phyloP scores from a whole-genome alignment of 2,329 filamentous ascomycete species.

The Cladosporium halotolerans region DNA sequence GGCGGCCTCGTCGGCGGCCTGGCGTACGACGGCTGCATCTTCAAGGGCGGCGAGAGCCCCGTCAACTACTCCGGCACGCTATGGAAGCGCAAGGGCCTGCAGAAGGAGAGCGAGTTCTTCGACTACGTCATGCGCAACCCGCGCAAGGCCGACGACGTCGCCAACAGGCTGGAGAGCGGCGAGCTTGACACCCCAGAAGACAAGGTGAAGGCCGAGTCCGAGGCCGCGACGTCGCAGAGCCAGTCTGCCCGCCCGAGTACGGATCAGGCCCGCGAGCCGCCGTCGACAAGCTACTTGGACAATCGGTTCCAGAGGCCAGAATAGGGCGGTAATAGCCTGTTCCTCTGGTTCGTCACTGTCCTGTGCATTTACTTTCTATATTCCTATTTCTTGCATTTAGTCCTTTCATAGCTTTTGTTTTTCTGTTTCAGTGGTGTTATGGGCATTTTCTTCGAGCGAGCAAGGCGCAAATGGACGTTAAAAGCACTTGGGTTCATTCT shows the following conservation, averaged over 20 bases:
- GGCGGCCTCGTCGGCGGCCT: slow-evolving; percentile 41
- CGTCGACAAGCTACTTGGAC: not conserved
- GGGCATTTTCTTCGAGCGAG: too few species aligned
- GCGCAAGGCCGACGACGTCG: slow-evolving; percentile 1
- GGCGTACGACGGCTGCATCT: slow-evolving; percentile 47
- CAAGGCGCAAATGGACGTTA: too few species aligned
- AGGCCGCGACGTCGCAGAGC: not conserved
- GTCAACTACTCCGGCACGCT: slow-evolving; percentile 42
- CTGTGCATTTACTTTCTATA: not conserved
- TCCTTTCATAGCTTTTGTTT: not conserved
- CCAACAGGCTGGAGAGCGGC: not conserved
- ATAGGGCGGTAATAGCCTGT: not conserved
- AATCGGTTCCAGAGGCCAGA: not conserved
- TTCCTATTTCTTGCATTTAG: not conserved
- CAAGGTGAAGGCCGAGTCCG: not conserved
- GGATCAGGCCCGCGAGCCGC: not conserved
- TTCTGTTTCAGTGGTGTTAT: too few species aligned
- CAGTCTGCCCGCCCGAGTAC: not conserved
- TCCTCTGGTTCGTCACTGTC: not conserved
- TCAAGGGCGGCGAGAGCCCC: slow-evolving; percentile 44
- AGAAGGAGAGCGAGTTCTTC: slow-evolving; percentile 17
- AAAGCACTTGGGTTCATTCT: too few species aligned
- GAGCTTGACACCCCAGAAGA: slow-evolving; percentile 1
- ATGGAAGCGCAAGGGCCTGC: slow-evolving; percentile 21
- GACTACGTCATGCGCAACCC: slow-evolving; percentile 2